Evolutionary conservation across 176 grass and related monocot species (phyloP), one percentile per base, ranked within the genome.

Genomic region (Musa schizocarpa): DNA sequence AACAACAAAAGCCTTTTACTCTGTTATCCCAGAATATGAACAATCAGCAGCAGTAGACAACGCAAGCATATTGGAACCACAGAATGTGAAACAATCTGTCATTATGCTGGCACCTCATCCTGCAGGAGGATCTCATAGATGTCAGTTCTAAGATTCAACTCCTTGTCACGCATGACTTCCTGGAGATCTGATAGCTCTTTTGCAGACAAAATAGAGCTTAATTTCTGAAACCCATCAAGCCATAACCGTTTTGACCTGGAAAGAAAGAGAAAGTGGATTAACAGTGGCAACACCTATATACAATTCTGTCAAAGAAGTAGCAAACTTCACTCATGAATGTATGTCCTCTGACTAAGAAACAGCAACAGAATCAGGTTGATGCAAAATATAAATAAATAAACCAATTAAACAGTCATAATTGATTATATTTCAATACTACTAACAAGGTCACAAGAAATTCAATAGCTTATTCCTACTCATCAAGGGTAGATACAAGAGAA

Each of bases 111-210:
- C 53, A 81, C 84, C 80, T 94, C 95, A 81, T 99, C 90, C 83
- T 99, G 82, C 73, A 94, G 68, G 52, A 97, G 82, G 75, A 99
- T 99, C 77, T 99, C 95, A 54, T 94, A 98, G 62, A 98, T 89
- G 63, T 98, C 95, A 73, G 95, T 98, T 67, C 90, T 86, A 57
- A 93, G 83, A 64, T 93, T 77, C 75, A 98, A 80, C 84, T 98
- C 95, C 76, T 98, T 98, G 54, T 89, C 95, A 52, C 76, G 76
- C 90, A 98, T 94, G 29, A 98, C 95, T 98, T 98, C 90, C 79
- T 98, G 95, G 68, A 94, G 89, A 87, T 98, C 95, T 70, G 95
- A 89, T 29, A 98, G 65, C 76, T 94, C 88, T 78, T 98, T 98
- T 65, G 93, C 54, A 43, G 95, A 87, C 73, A 98, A 51, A 81